Base-by-base conservation (phyloP, 2,329 filamentous ascomycete genomes). In the Pseudomassariella vexata region DNA sequence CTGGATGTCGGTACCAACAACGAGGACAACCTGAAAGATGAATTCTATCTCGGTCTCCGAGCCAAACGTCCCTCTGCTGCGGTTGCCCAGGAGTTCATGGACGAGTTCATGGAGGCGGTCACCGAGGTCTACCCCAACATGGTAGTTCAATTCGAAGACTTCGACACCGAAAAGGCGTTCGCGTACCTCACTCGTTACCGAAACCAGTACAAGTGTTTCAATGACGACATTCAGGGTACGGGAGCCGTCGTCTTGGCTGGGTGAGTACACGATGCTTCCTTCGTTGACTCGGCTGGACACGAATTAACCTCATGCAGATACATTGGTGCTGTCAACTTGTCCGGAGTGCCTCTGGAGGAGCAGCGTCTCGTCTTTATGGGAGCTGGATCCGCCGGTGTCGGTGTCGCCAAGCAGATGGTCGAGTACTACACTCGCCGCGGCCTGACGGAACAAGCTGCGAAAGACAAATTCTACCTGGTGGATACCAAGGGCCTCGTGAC, bases 151-250 rank as follows among this genome's bases (percentile, higher is more conserved):
- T 95, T 94, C 50, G 89, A 95, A 60, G 89, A 95, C 55, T 95
- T 94, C 63, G 94, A 95, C 70, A 94, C 89, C 53, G 70, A 75
- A 45, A 79, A 79, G 62, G 89, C 92, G 28, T 98, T 96, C 75
- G 83, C 85, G 41, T 90, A 94, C 52, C 76, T 96, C 24, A 84
- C 92, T 56, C 79, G 87, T 39, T 96, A 96, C 66, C 83, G 86
- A 48, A 72, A 89, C 56, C 76, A 72, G 44, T 90, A 95, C 70
- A 89, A 85, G 60, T 94, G 86, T 73, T 98, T 98, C 77, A 96
- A 96, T 61, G 92, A 96, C 55, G 90, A 98, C 56, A 92, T 98
- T 55, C 90, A 96, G 68, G 90, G 90, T 45, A 96, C 92, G 48
- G 92, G 92, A 48, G 88, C 90, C 42, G 92, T 98, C 52, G 88